A percentile compares a stretch with the other conserved stretches of the same genome.
phyloP scores from a whole-genome alignment of 2,329 filamentous ascomycete species.

The Chaetomium globosum region DNA sequence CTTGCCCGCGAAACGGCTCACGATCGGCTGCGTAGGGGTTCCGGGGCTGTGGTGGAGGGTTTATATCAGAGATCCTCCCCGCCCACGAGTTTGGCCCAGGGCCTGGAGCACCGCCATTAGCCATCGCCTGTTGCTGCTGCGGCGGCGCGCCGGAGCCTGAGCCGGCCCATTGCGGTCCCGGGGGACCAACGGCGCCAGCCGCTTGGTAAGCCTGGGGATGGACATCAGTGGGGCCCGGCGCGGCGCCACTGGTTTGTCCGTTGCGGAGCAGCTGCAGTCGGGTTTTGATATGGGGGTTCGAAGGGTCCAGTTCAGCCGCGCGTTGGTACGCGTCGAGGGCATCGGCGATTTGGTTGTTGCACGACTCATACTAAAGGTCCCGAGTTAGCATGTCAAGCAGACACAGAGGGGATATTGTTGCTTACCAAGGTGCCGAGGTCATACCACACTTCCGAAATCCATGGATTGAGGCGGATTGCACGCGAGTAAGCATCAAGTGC shows the following conservation, averaged over 20 bases:
- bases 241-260: conserved; percentile 71
- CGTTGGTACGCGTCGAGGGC: conserved; percentile 94
- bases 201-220: conserved; percentile 93
- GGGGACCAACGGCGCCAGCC: conserved; percentile 77
- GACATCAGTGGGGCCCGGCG: conserved; percentile 85
- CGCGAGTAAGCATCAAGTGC: conserved; percentile 96
- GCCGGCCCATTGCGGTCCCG: conserved; percentile 86
- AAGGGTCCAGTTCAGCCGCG: conserved; percentile 89
- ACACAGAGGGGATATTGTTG: conserved; percentile 38
- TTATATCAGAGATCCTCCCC: conserved; percentile 75
- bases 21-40: conserved; percentile 77
- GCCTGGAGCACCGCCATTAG: conserved; percentile 59
- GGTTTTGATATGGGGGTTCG: conserved; percentile 94
- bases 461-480: conserved; percentile 93
- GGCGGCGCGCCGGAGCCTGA: conserved; percentile 61
- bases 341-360: conserved; percentile 97
- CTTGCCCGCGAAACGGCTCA: conserved; percentile 69
- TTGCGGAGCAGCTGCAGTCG: conserved; percentile 85
- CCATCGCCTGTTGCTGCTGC: conserved; percentile 37
- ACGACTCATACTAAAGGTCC: conserved; percentile 79
- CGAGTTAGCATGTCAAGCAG: conserved; percentile 28
- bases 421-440: conserved; percentile 91
- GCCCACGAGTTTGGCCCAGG: conserved; percentile 58
- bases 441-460: conserved; percentile 99
- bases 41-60: conserved; percentile 70